Base-by-base conservation (phyloP, 352 stramenopile species). In the Phytophthora colocasiae region DNA sequence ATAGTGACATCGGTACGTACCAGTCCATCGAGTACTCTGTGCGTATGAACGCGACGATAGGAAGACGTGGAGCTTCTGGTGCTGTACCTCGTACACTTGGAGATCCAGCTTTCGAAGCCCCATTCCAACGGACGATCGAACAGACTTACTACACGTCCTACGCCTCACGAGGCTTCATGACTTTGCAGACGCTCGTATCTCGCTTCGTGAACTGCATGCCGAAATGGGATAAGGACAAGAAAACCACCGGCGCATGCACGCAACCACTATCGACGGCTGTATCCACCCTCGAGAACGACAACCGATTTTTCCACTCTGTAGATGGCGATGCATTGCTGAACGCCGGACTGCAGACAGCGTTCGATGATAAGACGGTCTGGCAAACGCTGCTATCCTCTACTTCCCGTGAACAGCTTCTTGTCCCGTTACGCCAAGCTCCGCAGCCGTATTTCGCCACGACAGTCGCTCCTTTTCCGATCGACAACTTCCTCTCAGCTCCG, bases 121-220 rank as follows among this genome's bases (percentile, higher is more conserved):
- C 76, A 8, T 86, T 91, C 52, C 70, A 80, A 50, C 65, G 71
- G 27, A 77, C 58, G 1, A 72, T 90, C 41, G 60, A 83, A 6
- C 78, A 69, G 41, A 67, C 49, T 4, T 72, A 77, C 29, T 82
- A 81, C 55, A 66, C 67, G 15, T 47, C 58, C 1, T 92, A 92
- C 51, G 56, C 74, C 2, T 46, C 56, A 6, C 51, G 45, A 0
- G 81, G 82, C 12, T 92, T 92, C 66, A 86, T 91, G 76, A 90
- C 81, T 1, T 53, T 92, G 24, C 84, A 92, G 48, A 92, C 82
- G 26, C 41, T 79, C 0, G 77, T 91, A 4, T 80, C 81, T 4
- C 76, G 78, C 1, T 91, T 92, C 31, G 58, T 76, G 2, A 85
- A 82, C 53, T 92, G 84, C 34, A 71, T 85, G 60, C 84, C 82